These are phyloP conservation scores for Cystofilobasidium capitatum DNA, from an alignment of 768 basidiomycete genomes.

Conservation along the genomic window DNA sequence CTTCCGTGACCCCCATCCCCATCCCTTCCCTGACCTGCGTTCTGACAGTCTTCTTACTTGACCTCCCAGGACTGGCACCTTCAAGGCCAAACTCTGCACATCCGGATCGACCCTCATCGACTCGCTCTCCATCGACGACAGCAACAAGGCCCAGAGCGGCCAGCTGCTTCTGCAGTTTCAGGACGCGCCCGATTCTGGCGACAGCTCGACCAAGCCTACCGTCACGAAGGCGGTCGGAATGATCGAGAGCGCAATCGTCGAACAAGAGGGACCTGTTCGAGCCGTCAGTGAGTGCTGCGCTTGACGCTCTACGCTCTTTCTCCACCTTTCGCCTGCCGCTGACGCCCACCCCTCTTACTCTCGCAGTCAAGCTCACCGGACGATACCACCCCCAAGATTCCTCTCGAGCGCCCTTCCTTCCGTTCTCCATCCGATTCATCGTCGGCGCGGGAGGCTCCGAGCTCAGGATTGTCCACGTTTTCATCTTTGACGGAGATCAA, in stretches of 20 bases:
- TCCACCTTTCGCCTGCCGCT: not conserved
- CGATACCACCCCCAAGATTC: slow-evolving; percentile 12
- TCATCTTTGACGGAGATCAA: not conserved
- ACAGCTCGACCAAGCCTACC: not conserved
- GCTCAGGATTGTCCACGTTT: slow-evolving; percentile 10
- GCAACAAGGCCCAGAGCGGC: slow-evolving; percentile 10
- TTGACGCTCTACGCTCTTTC: not conserved
- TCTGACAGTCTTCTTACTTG: not conserved
- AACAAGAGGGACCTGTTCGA: slow-evolving; percentile 12
- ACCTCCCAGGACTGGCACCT: not conserved
- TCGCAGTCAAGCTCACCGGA: slow-evolving; percentile 13
- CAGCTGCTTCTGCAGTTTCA: slow-evolving; percentile 12
- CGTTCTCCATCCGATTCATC: slow-evolving; percentile 14
- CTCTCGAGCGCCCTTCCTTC: not conserved
- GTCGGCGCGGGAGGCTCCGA: slow-evolving; percentile 17
- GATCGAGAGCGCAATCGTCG: slow-evolving; percentile 8
- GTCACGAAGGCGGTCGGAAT: not conserved
- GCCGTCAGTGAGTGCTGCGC: slow-evolving; percentile 6
- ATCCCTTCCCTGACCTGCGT: not conserved
- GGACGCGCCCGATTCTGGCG: slow-evolving; percentile 7
- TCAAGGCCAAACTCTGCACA: not conserved
- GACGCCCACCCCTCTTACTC: not conserved
- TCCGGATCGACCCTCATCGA: not conserved
- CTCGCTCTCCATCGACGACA: not conserved
- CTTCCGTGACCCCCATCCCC: not conserved